phyloP scores from a whole-genome alignment of 148 eudicot species.

The Pharnaceum exiguum region DNA sequence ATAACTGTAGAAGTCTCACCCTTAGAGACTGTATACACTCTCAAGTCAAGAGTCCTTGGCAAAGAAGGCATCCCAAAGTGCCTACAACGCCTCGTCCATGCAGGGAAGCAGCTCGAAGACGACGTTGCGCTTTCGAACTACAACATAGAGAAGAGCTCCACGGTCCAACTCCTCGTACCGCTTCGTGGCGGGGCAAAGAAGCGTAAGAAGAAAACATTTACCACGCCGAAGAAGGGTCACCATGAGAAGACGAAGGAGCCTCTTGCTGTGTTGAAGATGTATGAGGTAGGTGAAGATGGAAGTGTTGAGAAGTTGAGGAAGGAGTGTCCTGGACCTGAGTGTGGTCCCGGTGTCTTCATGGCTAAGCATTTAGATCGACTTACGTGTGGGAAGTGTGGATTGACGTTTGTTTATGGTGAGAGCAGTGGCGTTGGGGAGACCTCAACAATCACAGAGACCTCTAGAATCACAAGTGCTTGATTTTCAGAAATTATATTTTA shows the following conservation, averaged over 20 bases:
- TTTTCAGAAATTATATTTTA: no score
- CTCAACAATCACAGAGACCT: not conserved
- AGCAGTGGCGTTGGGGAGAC: not conserved
- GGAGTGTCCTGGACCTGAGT: slow-evolving; percentile 9
- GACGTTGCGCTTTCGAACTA: not conserved
- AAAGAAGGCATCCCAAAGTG: not conserved
- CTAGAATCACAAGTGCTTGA: not conserved
- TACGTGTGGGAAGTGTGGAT: slow-evolving; percentile 17
- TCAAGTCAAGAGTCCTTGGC: not conserved
- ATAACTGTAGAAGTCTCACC: slow-evolving; percentile 8
- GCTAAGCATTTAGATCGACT: slow-evolving; percentile 11
- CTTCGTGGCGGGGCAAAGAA: slow-evolving; percentile 14
- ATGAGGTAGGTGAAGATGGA: not conserved
- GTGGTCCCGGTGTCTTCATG: slow-evolving; percentile 17
- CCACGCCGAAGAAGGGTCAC: slow-evolving; percentile 20
- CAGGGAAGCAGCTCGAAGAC: not conserved
- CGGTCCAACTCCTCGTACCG: not conserved
- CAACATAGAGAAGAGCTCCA: not conserved
- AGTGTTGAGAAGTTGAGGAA: not conserved
- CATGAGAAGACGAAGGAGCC: slow-evolving; percentile 22
- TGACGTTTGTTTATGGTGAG: not conserved
- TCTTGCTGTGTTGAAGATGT: slow-evolving; percentile 9
- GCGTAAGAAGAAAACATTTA: slow-evolving; percentile 21
- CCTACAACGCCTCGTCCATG: not conserved
- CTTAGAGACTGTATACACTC: not conserved